Evolutionary conservation across 176 grass and related monocot genomes (phyloP).

Genomic region (Oryza nivara): DNA sequence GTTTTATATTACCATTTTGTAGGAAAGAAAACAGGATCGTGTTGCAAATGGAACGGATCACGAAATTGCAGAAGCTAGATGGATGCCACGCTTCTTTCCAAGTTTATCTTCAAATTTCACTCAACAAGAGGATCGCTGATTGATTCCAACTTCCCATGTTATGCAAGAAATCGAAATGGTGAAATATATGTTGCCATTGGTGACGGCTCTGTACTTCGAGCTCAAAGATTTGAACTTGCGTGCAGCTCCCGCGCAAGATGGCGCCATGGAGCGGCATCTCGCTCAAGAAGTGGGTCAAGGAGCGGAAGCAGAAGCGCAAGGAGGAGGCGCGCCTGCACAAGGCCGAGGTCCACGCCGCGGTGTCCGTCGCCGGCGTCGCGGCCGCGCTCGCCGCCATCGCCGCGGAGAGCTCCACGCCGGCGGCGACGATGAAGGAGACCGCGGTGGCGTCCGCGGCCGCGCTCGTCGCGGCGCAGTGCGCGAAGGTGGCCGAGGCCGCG

Average conservation of each 20-base stretch:
- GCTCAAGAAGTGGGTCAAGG: conserved; percentile 97
- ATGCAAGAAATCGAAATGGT: conserved; percentile 9
- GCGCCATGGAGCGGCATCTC: conserved; percentile 71
- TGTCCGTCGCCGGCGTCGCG: conserved; percentile 85
- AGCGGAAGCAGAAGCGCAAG: conserved; percentile 92
- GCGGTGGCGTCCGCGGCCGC: conserved; percentile 83
- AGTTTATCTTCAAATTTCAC: background rate
- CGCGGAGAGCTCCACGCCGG: conserved; percentile 56
- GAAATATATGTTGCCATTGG: conserved; percentile 21
- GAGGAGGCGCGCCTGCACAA: conserved; percentile 76
- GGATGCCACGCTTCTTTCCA: conserved; percentile 15
- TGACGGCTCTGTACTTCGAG: background rate
- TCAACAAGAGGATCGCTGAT: background rate
- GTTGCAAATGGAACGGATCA: conserved; percentile 28
- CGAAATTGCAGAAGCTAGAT: background rate
- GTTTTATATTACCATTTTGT: conserved; percentile 24
- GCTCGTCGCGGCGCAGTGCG: conserved; percentile 88
- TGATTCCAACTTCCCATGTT: conserved; percentile 17
- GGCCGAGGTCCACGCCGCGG: conserved; percentile 86
- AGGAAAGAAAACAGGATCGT: background rate
- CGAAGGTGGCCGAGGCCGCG: conserved; percentile 78
- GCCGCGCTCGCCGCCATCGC: conserved; percentile 89
- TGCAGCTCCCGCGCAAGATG: conserved; percentile 81
- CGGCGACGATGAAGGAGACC: conserved; percentile 50
- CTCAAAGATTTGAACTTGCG: conserved; percentile 27